Evolutionary conservation across 768 basidiomycete genomes (phyloP), one percentile per base, ranked within the genome.

Genomic region (Phylloporus rhodoxanthus): DNA sequence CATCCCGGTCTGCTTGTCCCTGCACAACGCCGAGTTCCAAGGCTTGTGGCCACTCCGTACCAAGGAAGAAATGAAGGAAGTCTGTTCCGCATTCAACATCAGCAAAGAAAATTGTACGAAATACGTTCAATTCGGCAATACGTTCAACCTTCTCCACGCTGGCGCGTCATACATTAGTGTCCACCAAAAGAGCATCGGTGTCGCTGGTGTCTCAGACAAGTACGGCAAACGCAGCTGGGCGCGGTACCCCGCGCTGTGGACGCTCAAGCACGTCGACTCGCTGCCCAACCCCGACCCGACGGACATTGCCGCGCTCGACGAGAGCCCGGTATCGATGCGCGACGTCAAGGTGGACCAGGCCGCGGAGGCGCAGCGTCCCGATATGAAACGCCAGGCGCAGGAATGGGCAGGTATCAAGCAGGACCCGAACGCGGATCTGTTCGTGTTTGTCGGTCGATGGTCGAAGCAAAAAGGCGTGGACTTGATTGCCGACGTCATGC

Each of bases 381-480:
- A 92, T 64, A 70, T 79, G 64, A 95, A 96, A 70, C 82, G 91
- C 11, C 88, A 92, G 62, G 89, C 92, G 9, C 93, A 96, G 60
- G 90, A 94, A 66, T 96, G 93, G 93, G 93, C 93, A 32, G 83
- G 85, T 42, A 85, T 96, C 69, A 86, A 84, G 64, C 92, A 95
- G 61, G 91, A 95, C 61, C 86, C 93, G 1, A 72, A 88, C 34
- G 82, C 91, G 2, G 91, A 94, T 65, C 67, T 96, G 41, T 95
- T 96, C 63, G 93, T 96, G 54, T 95, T 96, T 68, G 93, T 96
- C 55, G 93, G 93, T 64, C 86, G 93, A 55, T 96, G 93, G 93
- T 96, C 93, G 5, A 96, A 95, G 68, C 93, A 96, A 68, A 96
- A 96, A 69, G 93, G 89, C 70, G 91, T 96, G n/a, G 93, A 96